These are phyloP conservation scores for Suillus plorans DNA, from an alignment of 768 basidiomycete species.

Conservation along the genomic window DNA sequence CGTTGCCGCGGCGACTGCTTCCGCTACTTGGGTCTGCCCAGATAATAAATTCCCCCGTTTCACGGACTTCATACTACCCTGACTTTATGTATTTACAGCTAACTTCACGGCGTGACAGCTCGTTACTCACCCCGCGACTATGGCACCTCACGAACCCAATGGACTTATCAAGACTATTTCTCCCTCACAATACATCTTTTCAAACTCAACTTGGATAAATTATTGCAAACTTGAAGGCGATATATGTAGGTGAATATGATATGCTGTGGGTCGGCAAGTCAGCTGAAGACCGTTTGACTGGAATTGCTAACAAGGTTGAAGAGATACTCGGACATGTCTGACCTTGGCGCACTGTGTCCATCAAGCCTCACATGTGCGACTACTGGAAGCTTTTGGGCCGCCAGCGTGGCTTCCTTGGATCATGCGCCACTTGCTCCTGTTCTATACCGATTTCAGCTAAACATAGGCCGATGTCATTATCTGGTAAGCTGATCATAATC, in stretches of 20 bases:
- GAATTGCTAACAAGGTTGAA: background rate
- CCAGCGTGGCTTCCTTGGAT: background rate
- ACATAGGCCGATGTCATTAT: background rate
- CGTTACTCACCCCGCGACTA: background rate
- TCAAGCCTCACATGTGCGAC: too few relatives aligned
- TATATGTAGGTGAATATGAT: background rate
- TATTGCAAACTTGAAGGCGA: background rate
- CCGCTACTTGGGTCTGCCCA: background rate
- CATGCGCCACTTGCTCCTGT: background rate
- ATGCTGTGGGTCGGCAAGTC: conserved; percentile 1
- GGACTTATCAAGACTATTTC: background rate
- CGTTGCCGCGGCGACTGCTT: background rate
- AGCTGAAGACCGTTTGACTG: background rate
- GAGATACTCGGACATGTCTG: background rate
- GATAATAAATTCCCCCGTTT: background rate
- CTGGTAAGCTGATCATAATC: background rate
- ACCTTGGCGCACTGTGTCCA: background rate
- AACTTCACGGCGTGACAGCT: background rate
- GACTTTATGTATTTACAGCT: background rate
- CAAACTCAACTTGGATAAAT: conserved; percentile 2
- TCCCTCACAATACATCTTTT: background rate
- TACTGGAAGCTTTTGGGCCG: background rate
- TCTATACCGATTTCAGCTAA: background rate
- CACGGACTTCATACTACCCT: background rate
- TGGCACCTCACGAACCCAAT: background rate